A percentile compares a stretch with the other conserved stretches of the same genome.
Evolutionary conservation across 2,329 filamentous ascomycete species (phyloP).

Genomic region (Fusarium transvaalense): DNA sequence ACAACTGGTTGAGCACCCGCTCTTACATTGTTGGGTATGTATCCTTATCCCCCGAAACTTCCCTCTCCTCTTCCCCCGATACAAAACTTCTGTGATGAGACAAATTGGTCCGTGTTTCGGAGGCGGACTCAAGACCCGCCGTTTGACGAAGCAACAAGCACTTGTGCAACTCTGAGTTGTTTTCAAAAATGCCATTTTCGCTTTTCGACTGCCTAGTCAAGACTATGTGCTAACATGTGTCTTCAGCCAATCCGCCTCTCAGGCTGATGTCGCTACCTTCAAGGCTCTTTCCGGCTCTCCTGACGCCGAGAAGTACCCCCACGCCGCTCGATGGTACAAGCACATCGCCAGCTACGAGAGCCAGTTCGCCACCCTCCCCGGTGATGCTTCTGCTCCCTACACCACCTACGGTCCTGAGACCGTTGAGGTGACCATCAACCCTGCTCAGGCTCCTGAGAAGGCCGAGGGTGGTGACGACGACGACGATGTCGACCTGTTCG

Average conservation of each 20-base stretch:
- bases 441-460: constrained; percentile 75
- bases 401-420: constrained; percentile 92
- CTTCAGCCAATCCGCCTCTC: constrained; percentile 74
- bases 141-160: constrained; percentile 81
- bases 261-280: constrained; percentile 96
- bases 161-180: constrained; percentile 79
- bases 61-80: background rate
- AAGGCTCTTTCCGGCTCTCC: constrained; percentile 85
- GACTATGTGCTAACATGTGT: constrained; percentile 37
- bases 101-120: constrained; percentile 96
- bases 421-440: constrained; percentile 82
- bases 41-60: background rate
- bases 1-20: constrained; percentile 79
- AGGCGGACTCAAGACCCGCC: constrained; percentile 92
- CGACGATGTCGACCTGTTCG: constrained; percentile 93
- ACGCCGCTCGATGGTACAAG: constrained; percentile 98
- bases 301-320: constrained; percentile 86
- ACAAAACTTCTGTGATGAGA: constrained; percentile 72
- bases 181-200: constrained; percentile 31
- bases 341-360: constrained; percentile 94
- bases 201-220: background rate
- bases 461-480: constrained; percentile 60
- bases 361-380: constrained; percentile 90
- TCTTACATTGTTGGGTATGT: constrained; percentile 89
- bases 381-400: constrained; percentile 89